Base-by-base conservation (phyloP, 371 early-diverging fungal species). In the Fennellomyces sp. region DNA sequence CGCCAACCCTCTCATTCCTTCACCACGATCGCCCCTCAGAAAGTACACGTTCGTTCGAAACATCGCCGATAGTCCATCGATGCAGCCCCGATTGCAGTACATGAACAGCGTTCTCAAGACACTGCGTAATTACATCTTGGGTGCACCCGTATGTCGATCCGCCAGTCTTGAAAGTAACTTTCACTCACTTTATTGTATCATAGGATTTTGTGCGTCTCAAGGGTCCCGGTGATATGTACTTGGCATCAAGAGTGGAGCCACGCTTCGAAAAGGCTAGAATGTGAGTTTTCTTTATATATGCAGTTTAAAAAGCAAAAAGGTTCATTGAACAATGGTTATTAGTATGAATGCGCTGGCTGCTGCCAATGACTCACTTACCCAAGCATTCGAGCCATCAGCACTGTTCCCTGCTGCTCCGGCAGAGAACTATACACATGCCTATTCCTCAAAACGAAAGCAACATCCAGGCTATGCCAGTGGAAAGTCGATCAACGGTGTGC, bases 151-250 rank as follows among this genome's bases (percentile, higher is more conserved):
- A 76, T 64, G 78, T 35, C 29, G 61, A 23, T 60, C 6, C 12
- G n/a, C 12, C 6, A 2, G 6, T n/a, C n/a, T n/a, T n/a, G n/a
- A n/a, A n/a, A 66, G 15, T 61, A 63, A 31, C 57, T 52, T 55
- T 62, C 57, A 17, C 52, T 51, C 6, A 36, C 42, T 8, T 63
- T 11, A 68, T 69, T 31, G 47, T 56, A 13, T 70, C 45, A 29
- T 72, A 87, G 76, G 88, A 88, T 58, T 86, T 86, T 68, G 83
- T 88, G 21, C 81, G 80, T 23, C 64, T 89, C 28, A 81, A 79
- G 41, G 89, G 89, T 26, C 89, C 89, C 25, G 89, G 89, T 21
- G 88, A 89, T 55, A 83, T 88, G 58, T 89, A 84, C 63, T 61
- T 89, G 35, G 76, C 87, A 52, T 86, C 86, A 45, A 70, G 89